A percentile compares a stretch with the other conserved stretches of the same genome.
Evolutionary conservation across 306 rosid species (phyloP).

Genomic region (Medicago arabica): DNA sequence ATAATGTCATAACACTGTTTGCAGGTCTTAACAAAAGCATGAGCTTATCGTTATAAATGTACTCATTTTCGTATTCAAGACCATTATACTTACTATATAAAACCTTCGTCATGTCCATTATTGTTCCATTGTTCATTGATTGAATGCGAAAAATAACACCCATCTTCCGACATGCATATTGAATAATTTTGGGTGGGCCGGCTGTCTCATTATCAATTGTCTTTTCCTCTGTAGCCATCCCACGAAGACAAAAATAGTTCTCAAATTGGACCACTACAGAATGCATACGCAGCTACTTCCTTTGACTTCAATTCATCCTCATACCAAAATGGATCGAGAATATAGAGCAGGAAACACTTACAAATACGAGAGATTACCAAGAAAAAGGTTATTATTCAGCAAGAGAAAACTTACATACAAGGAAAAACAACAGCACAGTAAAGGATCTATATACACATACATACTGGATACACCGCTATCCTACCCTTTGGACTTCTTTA

Average conservation of each 20-base stretch:
- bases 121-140: background rate
- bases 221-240: conserved; percentile 15
- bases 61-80: background rate
- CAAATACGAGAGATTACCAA: background rate
- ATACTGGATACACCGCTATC: conserved; percentile 34
- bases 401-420: conserved; percentile 22
- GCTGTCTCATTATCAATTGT: conserved; percentile 22
- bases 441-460: conserved; percentile 31
- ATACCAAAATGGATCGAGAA: background rate
- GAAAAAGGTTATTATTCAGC: conserved; percentile 40
- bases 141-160: background rate
- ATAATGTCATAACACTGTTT: background rate
- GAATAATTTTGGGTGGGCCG: conserved; percentile 11
- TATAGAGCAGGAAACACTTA: conserved; percentile 4
- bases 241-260: conserved; percentile 10
- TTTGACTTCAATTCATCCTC: background rate
- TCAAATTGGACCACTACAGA: background rate
- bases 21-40: background rate
- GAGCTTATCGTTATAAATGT: background rate
- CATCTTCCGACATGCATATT: conserved; percentile 6
- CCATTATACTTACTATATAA: background rate
- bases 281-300: background rate
- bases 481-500: conserved; percentile 37
- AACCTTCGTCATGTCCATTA: background rate
- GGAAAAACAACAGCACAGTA: background rate